Evolutionary conservation across 2,329 filamentous ascomycete genomes (phyloP).

Genomic region (Cercospora sojina): DNA sequence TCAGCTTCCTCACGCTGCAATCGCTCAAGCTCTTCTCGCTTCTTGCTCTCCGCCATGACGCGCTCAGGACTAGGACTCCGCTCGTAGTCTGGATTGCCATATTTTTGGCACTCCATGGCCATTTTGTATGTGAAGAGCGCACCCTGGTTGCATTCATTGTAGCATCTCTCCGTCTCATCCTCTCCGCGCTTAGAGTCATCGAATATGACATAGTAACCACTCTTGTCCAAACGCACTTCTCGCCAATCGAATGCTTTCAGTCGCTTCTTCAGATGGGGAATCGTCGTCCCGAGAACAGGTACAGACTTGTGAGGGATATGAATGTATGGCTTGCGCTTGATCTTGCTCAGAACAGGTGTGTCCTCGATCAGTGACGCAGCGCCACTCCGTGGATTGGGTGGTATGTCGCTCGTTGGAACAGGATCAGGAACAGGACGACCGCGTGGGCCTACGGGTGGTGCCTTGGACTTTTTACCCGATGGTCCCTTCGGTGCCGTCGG

Average conservation of each 20-base stretch:
- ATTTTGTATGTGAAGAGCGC: constrained; percentile 90
- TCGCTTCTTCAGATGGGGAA: constrained; percentile 86
- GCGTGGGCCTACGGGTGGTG: constrained; percentile 36
- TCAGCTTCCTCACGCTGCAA: constrained; percentile 71
- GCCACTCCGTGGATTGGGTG: constrained; percentile 46
- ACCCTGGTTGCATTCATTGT: constrained; percentile 72
- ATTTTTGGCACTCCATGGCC: constrained; percentile 79
- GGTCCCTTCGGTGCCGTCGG: constrained; percentile 80
- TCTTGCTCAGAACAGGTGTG: constrained; percentile 64
- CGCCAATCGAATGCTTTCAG: constrained; percentile 79
- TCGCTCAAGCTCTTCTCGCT: constrained; percentile 65
- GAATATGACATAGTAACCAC: constrained; percentile 91
- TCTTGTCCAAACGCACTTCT: constrained; percentile 77
- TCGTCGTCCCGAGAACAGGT: constrained; percentile 78
- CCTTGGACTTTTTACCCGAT: constrained; percentile 53
- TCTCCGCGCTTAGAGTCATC: constrained; percentile 73
- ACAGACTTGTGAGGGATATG: constrained; percentile 86
- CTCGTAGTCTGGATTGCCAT: constrained; percentile 64
- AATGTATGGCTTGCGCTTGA: constrained; percentile 81
- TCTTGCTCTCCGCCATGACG: constrained; percentile 50
- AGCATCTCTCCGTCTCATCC: constrained; percentile 78
- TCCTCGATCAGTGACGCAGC: constrained; percentile 61
- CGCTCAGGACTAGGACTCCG: constrained; percentile 54
- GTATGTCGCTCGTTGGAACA: constrained; percentile 24
- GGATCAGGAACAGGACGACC: constrained; percentile 34